A percentile compares a stretch with the other conserved stretches of the same genome.
These are phyloP conservation scores for Wallacemonas sp. DNA, from an alignment of 208 protist genomes.

Conservation along the genomic window DNA sequence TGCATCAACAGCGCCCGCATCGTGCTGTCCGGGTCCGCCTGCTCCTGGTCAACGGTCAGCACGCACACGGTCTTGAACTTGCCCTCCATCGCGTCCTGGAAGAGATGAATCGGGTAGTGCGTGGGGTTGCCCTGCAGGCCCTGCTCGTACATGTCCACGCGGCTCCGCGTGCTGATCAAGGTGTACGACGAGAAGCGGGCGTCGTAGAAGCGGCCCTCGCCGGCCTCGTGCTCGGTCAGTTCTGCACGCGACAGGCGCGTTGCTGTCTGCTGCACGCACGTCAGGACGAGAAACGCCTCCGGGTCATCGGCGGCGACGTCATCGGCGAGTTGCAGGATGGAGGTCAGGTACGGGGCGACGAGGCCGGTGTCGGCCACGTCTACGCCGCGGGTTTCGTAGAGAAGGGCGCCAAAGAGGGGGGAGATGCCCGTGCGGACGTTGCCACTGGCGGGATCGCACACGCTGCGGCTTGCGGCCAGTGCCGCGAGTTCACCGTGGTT, in stretches of 20 bases:
- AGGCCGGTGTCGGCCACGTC: conserved; percentile 19
- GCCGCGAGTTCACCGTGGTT: conserved; percentile 12
- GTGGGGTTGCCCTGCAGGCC: conserved; percentile 22
- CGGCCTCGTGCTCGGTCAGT: conserved; percentile 3
- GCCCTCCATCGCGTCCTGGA: conserved; percentile 32
- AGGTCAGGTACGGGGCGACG: conserved; percentile 21
- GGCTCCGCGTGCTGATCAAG: conserved; percentile 31
- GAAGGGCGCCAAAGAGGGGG: conserved; percentile 35
- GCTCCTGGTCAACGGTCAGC: conserved; percentile 22
- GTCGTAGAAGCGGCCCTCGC: conserved; percentile 25
- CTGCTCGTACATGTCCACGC: conserved; percentile 23
- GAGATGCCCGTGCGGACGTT: conserved; percentile 30
- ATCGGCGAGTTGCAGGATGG: conserved; percentile 37
- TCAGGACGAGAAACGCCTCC: conserved; percentile 32
- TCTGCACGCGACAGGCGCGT: conserved; percentile 3
- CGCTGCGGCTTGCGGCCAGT: conserved; percentile 4
- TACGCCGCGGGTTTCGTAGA: conserved; percentile 33
- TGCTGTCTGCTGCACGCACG: conserved; percentile 33
- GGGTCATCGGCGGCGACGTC: conserved; percentile 1
- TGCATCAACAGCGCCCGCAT: conserved; percentile 23
- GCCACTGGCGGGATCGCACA: conserved; percentile 9
- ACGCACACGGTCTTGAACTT: conserved; percentile 29
- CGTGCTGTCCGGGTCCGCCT: background rate
- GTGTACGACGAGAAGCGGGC: conserved; percentile 45
- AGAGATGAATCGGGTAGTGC: conserved; percentile 31